Evolutionary conservation across 164 flowering plant species (phyloP).

Genomic region (Stephania cephalantha): DNA sequence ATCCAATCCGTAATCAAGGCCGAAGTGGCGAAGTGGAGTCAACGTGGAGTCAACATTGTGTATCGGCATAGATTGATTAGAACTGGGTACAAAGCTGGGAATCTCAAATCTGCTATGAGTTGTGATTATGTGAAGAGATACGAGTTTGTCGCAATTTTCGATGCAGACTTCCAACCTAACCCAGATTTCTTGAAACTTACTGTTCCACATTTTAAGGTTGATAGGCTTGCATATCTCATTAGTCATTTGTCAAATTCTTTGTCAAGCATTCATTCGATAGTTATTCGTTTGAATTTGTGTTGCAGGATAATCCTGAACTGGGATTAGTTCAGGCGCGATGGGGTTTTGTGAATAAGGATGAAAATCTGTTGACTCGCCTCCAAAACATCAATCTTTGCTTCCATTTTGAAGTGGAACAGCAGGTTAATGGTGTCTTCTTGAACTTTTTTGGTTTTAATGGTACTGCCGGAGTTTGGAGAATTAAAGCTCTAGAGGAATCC

Average conservation of each 20-base stretch:
- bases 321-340: constrained; percentile 82
- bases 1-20: constrained; percentile 51
- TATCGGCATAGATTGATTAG: constrained; percentile 65
- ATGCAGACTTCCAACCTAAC: constrained; percentile 75
- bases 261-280: neutral
- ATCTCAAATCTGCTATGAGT: constrained; percentile 69
- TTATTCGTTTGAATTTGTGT: constrained; percentile 10
- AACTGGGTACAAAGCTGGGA: constrained; percentile 74
- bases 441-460: constrained; percentile 83
- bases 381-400: constrained; percentile 73
- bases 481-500: constrained; percentile 69
- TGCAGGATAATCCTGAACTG: constrained; percentile 60
- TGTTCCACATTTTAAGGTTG: constrained; percentile 63
- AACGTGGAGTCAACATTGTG: constrained; percentile 54
- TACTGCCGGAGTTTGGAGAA: constrained; percentile 86
- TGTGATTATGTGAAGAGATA: constrained; percentile 59
- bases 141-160: constrained; percentile 73
- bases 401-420: constrained; percentile 88
- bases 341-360: constrained; percentile 79
- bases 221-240: constrained; percentile 4
- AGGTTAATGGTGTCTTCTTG: constrained; percentile 71
- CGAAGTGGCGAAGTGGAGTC: constrained; percentile 63
- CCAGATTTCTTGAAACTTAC: constrained; percentile 60
- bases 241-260: neutral
- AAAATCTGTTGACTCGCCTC: constrained; percentile 71